Evolutionary conservation across 2,329 filamentous ascomycete species (phyloP), one percentile per base, ranked within the genome.

Genomic region (Cytospora piceae): DNA sequence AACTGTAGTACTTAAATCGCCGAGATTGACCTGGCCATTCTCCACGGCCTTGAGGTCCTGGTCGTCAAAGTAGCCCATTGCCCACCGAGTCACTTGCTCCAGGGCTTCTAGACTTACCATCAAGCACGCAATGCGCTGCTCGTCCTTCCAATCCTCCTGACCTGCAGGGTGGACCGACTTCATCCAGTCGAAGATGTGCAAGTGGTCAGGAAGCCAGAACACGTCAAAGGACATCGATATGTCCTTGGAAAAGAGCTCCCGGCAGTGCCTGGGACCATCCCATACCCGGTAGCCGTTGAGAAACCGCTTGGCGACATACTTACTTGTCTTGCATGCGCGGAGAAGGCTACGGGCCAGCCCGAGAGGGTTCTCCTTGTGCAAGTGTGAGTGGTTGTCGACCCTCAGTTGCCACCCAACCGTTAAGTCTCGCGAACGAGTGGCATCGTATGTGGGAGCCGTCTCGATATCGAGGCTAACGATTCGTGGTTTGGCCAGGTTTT

Each of bases 61-160:
- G 4, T 42, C 39, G 15, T 17, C 53, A 11, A 31, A 56, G 4
- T 32, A n/a, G 12, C 61, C 42, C 12, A 22, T 39, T 42, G 37
- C 53, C 53, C 54, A 52, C 8, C 32, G 20, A 22, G 58, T 8
- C 27, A 49, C 39, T 7, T 34, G 34, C 31, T 63, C 61, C 24
- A 63, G 42, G 17, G 54, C 24, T 22, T 58, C 31, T 14, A 58
- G 29, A 39, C 37, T 39, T 2, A 63, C 22, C 61, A 63, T 63
- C 2, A 63, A 8, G 9, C 61, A 31, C 9, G 42, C 53, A 11
- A 63, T 46, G 29, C 54, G 22, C 11, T n/a, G 14, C 46, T 63
- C 61, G 8, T 63, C 61, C n/a, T 11, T 24, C 22, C 39, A n/a
- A 15, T 20, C 22, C 9, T 54, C 15, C 2, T 14, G 31, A 14